Evolutionary conservation across 1,139 yeast species (phyloP).

Genomic region (Blastobotrys malaysiensis): DNA sequence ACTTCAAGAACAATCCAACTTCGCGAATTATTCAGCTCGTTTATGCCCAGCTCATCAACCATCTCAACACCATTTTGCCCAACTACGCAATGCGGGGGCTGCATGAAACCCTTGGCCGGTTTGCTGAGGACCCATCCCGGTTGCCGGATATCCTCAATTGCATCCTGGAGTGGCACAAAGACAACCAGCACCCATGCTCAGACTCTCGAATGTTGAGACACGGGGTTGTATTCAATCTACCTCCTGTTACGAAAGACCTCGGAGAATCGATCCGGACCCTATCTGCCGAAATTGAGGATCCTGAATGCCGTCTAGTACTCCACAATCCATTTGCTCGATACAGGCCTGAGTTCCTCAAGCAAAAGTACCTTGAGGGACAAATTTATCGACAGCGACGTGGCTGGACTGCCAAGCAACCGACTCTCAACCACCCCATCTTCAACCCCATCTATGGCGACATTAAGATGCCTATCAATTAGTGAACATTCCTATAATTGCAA

Average conservation of each 20-base stretch:
- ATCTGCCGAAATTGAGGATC: neutral
- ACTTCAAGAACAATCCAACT: neutral
- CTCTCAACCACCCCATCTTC: neutral
- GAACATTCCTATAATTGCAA: too few species aligned
- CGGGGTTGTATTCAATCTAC: neutral
- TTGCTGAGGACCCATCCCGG: neutral
- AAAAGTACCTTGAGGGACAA: neutral
- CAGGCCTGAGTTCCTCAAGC: neutral
- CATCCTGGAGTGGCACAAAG: neutral
- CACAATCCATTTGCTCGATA: neutral
- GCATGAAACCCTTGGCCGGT: neutral
- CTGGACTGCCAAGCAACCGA: neutral
- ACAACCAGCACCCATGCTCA: neutral
- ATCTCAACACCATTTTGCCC: neutral
- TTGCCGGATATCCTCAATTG: neutral
- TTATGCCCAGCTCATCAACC: neutral
- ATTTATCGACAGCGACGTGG: neutral
- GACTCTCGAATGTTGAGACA: neutral
- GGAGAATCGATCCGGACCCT: neutral
- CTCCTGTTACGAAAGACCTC: neutral
- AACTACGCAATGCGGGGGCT: neutral
- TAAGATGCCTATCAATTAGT: neutral
- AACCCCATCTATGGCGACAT: neutral
- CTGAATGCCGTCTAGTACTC: neutral
- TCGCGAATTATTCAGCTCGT: neutral